These are phyloP conservation scores for Volvox africanus DNA, from an alignment of 139 green algal genomes.

Conservation along the genomic window DNA sequence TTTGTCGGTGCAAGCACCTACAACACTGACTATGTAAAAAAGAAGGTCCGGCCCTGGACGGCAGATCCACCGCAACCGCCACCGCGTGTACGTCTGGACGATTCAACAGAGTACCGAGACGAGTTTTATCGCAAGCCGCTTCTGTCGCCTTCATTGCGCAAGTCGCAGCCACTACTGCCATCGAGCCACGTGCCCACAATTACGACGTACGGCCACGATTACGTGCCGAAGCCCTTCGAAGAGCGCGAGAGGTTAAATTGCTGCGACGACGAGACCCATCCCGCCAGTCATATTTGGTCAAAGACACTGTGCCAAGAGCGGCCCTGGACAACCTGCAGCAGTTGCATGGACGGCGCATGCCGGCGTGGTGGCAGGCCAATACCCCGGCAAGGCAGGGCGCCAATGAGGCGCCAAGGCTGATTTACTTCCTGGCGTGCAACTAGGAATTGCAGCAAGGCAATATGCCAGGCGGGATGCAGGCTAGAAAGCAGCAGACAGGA, in stretches of 20 bases:
- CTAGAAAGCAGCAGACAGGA: too few species aligned
- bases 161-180: slow-evolving; percentile 6
- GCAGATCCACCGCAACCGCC: background rate
- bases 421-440: too few species aligned
- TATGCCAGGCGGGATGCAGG: too few species aligned
- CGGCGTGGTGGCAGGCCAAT: background rate
- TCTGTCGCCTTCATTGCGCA: background rate
- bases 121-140: background rate
- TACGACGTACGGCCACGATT: slow-evolving; percentile 42
- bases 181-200: slow-evolving; percentile 38
- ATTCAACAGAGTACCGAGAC: slow-evolving; percentile 28
- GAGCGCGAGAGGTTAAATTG: background rate
- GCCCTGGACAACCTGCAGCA: slow-evolving; percentile 10
- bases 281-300: background rate
- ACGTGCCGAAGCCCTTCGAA: slow-evolving; percentile 33
- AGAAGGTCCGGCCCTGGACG: slow-evolving; percentile 14
- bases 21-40: slow-evolving; percentile 25
- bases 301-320: slow-evolving; percentile 9
- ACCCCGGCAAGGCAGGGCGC: background rate
- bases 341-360: background rate
- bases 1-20: slow-evolving; percentile 25
- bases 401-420: background rate
- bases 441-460: too few species aligned
- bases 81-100: background rate
- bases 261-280: slow-evolving; percentile 28